These are phyloP conservation scores for Aspergillus nomiae DNA, from an alignment of 2,329 filamentous ascomycete species.

Conservation along the genomic window DNA sequence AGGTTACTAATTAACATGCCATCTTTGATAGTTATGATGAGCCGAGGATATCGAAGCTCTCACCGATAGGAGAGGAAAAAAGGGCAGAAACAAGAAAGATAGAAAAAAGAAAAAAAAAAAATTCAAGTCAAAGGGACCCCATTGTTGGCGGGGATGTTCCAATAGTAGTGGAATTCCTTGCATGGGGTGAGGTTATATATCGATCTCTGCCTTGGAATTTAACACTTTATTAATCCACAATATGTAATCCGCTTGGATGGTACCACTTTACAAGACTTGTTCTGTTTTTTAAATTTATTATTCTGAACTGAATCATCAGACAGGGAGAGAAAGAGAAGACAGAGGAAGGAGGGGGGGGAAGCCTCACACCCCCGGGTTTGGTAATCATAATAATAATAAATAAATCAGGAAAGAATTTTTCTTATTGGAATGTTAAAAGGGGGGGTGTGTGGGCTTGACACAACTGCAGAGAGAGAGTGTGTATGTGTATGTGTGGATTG, in stretches of 20 bases:
- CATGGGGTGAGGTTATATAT: constrained; percentile 7
- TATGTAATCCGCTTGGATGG: background rate
- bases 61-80: background rate
- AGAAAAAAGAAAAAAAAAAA: background rate
- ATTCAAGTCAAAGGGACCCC: background rate
- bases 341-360: background rate
- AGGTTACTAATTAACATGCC: no score
- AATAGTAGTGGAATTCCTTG: constrained; percentile 14
- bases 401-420: background rate
- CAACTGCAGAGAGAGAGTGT: background rate
- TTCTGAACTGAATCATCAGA: background rate
- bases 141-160: background rate
- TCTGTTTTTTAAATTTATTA: background rate
- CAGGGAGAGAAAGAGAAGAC: background rate
- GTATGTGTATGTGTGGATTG: constrained; percentile 2
- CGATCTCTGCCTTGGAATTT: background rate
- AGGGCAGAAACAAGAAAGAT: no score
- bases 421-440: constrained; percentile 5
- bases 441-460: background rate
- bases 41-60: background rate
- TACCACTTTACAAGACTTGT: background rate
- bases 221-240: background rate
- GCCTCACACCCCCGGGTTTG: background rate
- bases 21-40: no score
- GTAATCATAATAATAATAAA: background rate